Evolutionary conservation across 2,329 filamentous ascomycete genomes (phyloP).

Genomic region (Cytospora chrysosperma): DNA sequence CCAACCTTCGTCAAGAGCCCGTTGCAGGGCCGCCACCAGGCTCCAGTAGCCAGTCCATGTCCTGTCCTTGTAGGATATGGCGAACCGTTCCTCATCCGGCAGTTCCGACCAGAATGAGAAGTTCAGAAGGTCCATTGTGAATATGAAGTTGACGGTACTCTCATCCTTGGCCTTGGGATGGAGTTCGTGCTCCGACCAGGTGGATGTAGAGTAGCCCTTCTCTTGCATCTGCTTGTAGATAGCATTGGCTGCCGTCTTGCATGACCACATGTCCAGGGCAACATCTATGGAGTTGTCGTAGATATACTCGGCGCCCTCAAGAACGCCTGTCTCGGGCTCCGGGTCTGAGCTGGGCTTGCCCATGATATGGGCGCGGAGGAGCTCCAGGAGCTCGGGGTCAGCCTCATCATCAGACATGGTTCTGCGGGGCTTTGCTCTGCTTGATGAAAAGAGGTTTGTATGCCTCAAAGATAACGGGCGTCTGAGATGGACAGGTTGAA

Average conservation of each 20-base stretch:
- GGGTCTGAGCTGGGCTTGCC: constrained; percentile 54
- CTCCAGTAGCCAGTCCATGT: constrained; percentile 96
- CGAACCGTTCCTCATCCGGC: constrained; percentile 70
- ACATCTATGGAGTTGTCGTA: constrained; percentile 94
- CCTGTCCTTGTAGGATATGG: constrained; percentile 76
- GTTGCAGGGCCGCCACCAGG: constrained; percentile 79
- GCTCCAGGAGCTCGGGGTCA: constrained; percentile 81
- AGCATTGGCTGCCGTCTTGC: constrained; percentile 75
- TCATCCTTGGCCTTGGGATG: constrained; percentile 84
- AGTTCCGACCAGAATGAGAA: constrained; percentile 93
- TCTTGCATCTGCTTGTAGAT: constrained; percentile 82
- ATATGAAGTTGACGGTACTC: constrained; percentile 84
- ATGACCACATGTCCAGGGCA: constrained; percentile 77
- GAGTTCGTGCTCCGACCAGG: constrained; percentile 85
- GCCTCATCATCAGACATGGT: constrained; percentile 89
- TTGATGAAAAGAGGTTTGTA: not conserved
- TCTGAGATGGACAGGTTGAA: not conserved
- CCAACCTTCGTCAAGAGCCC: constrained; percentile 83
- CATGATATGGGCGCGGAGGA: constrained; percentile 77
- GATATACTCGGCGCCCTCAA: constrained; percentile 79
- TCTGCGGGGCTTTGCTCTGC: constrained; percentile 2
- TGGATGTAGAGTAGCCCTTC: constrained; percentile 78
- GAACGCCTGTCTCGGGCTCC: constrained; percentile 75
- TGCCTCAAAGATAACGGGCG: not conserved
- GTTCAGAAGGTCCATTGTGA: constrained; percentile 95